Conservation (phyloP, 2,329 filamentous ascomycete genomes). For the Fusarium denticulatum region DNA sequence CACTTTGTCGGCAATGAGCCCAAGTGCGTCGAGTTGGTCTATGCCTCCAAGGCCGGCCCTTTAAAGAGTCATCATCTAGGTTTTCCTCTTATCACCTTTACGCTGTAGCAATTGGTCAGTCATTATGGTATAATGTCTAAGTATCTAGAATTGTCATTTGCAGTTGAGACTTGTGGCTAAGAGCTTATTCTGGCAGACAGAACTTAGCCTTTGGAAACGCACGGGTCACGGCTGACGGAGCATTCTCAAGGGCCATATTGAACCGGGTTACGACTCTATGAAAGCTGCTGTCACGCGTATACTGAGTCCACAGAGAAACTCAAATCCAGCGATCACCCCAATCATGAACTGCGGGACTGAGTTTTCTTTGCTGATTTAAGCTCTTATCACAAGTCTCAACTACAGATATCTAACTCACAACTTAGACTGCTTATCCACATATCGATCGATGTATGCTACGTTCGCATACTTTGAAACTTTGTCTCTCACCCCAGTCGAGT, state of each 20-base stretch:
- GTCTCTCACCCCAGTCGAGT: neutral
- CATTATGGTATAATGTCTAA: too few relatives aligned
- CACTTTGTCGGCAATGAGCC: accelerated
- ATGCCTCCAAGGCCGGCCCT: too few relatives aligned
- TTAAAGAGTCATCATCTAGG: too few relatives aligned
- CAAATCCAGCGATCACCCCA: neutral
- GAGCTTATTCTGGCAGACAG: too few relatives aligned
- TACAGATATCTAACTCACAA: neutral
- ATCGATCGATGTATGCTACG: too few relatives aligned
- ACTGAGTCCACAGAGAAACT: neutral
- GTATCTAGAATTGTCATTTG: too few relatives aligned
- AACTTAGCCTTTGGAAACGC: too few relatives aligned
- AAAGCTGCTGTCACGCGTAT: neutral
- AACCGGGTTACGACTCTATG: accelerated
- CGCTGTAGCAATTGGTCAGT: too few relatives aligned
- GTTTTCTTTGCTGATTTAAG: neutral
- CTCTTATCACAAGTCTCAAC: neutral
- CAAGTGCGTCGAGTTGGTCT: neutral
- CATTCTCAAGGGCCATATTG: neutral
- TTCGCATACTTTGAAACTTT: neutral
- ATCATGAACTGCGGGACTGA: neutral
- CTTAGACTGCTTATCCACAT: neutral
- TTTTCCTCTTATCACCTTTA: too few relatives aligned
- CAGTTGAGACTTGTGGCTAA: too few relatives aligned
- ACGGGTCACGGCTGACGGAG: neutral